Conservation (phyloP, 345 rosid genomes). For the Fremontodendron californicum region DNA sequence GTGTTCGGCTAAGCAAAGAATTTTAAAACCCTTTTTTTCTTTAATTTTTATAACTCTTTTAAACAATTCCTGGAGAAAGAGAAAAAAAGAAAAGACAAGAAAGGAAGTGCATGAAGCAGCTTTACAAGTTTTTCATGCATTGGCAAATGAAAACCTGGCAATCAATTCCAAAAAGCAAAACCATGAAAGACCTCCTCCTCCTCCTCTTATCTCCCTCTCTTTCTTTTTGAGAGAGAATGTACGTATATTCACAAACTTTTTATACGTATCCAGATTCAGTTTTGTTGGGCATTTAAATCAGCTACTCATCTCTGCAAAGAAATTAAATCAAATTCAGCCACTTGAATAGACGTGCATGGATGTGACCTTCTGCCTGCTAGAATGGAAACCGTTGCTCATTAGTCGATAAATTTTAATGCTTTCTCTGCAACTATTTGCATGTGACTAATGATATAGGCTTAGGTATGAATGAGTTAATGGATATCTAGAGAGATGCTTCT, state of each 20-base stretch:
- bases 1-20: no score
- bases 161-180: no score
- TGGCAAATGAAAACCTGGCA: constrained; percentile 11
- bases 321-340: constrained; percentile 23
- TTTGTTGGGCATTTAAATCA: constrained; percentile 29
- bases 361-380: constrained; percentile 30
- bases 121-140: constrained; percentile 18
- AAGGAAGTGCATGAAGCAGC: constrained; percentile 9
- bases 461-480: background rate
- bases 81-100: background rate
- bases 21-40: background rate
- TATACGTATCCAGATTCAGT: constrained; percentile 14
- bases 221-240: background rate
- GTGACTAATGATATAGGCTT: constrained; percentile 12
- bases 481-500: constrained; percentile 22
- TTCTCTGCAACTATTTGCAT: constrained; percentile 25
- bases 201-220: background rate
- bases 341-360: constrained; percentile 45
- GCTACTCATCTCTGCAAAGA: constrained; percentile 33
- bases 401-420: constrained; percentile 28
- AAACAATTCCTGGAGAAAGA: constrained; percentile 1
- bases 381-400: constrained; percentile 24
- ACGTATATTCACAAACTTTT: background rate
- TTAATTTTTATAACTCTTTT: background rate
- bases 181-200: background rate